Evolutionary conservation across 1,139 yeast genomes (phyloP), one percentile per base, ranked within the genome.

Genomic region (Geotrichum europaeum): DNA sequence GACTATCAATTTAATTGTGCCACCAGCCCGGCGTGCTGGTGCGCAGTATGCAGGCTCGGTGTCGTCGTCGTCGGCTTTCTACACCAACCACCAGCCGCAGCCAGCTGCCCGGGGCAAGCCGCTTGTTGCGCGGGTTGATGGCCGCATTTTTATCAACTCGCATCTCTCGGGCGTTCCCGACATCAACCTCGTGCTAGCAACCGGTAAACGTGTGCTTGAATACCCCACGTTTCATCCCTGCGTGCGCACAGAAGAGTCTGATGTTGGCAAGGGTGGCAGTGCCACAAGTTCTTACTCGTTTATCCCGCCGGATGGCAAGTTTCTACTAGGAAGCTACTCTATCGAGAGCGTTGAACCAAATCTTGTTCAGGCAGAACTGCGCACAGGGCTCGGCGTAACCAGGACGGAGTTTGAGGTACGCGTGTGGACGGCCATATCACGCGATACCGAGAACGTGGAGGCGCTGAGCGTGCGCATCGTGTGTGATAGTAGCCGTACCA

Each of bases 301-400:
- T 68, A 80, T 88, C 24, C 99, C 99, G 3, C 96, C 98, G 0
- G 97, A 94, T 72, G 98, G 96, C 4, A 80, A 78, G 64, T 83
- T 85, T 51, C 78, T 81, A 4, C 72, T 94, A 22, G 81, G 87
- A 80, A 76, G 81, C 28, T 94, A 94, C 70, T 78, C 81, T 6
- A 72, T 88, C 40, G 89, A 88, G 62, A 71, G 82, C 49, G 60
- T 68, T 69, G 69, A 70, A 56, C 66, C 81, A 24, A 95, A 94
- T 0, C 70, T 84, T 10, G 79, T 90, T 1, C 79, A 78, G 36
- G 82, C 86, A 2, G 89, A 85, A 57, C 79, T 84, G 61, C 79
- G 79, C 59, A 81, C 84, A 2, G 86, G 84, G 0, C 74, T 88
- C 43, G 96, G 96, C 0, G 67, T 73, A 1, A 73, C 78, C 49